Evolutionary conservation across 2,329 filamentous ascomycete species (phyloP).

Genomic region (Exserohilum rostratum): DNA sequence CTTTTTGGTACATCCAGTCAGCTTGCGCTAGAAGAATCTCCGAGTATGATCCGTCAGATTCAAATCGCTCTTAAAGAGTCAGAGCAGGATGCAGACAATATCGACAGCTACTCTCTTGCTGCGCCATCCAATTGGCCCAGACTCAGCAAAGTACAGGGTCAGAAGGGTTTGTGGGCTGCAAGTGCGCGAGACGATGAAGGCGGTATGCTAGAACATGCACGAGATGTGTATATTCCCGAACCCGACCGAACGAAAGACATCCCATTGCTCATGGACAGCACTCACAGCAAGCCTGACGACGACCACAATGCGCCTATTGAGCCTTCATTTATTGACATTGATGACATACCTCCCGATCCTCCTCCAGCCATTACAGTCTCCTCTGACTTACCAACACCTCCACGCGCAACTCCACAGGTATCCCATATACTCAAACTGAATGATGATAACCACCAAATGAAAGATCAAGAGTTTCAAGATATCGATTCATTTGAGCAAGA

Average conservation of each 20-base stretch:
- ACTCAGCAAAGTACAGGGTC: constrained; percentile 26
- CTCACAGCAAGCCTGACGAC: constrained; percentile 8
- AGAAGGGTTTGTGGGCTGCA: constrained; percentile 40
- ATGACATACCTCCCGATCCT: constrained; percentile 19
- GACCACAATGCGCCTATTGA: background rate
- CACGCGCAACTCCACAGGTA: background rate
- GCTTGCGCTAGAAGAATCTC: constrained; percentile 47
- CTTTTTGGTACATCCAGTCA: constrained; percentile 52
- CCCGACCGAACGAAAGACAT: constrained; percentile 42
- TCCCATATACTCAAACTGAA: background rate
- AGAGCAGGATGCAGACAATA: constrained; percentile 28
- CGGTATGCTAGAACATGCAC: constrained; percentile 33
- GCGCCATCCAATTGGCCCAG: constrained; percentile 22
- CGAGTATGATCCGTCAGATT: constrained; percentile 42
- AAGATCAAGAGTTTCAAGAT: constrained; percentile 24
- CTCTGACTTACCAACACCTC: constrained; percentile 31
- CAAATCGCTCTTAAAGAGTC: constrained; percentile 45
- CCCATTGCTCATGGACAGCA: constrained; percentile 34
- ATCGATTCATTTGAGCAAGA: constrained; percentile 33
- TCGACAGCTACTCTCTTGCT: background rate
- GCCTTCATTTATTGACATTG: constrained; percentile 25
- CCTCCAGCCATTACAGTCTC: constrained; percentile 23
- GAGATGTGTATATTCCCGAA: constrained; percentile 36
- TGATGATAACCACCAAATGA: background rate
- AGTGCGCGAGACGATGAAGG: constrained; percentile 43